Base-by-base conservation (phyloP, 345 rosid genomes). In the Excoecaria agallocha region DNA sequence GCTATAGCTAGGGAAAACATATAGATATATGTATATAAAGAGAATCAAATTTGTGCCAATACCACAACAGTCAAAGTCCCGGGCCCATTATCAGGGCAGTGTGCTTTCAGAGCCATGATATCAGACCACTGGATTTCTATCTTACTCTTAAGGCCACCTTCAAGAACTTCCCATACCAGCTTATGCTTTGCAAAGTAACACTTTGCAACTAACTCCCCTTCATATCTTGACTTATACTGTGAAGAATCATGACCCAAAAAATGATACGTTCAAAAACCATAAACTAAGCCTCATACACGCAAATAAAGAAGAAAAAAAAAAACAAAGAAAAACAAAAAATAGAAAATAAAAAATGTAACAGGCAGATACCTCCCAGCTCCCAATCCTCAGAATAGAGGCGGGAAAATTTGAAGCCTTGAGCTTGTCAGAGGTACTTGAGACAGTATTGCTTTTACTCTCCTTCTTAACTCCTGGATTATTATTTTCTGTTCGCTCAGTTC, bases 81-180 rank as follows among this genome's bases (percentile, higher is more conserved):
- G 15, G 91, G 97, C 80, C 81, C 98, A 78, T 86, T 75, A 16
- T 93, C 98, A 58, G 97, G 93, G 78, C 88, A 90, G 79, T 82
- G 86, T 24, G 95, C 98, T 74, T 90, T 93, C 41, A 96, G 70
- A 65, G 91, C 97, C 93, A 90, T 87, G 71, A 96, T 96, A 83
- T 96, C 99, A 4, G 97, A 90, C 99, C 99, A 96, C 48, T 96
- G 98, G 77, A 96, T 88, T 88, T 96, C 99, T 43, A 96, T 90
- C 85, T 96, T 96, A 84, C 98, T 96, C 91, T 96, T 96, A 48
- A 93, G 89, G 71, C 99, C 95, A 76, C 88, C 91, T 76, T 96
- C 95, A 81, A 96, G 88, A 74, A 96, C 97, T 86, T 96, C 99
- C 99, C 99, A 96, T 52, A 96, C 98, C 69, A 93, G 92, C 84